phyloP scores from a whole-genome alignment of 2,329 filamentous ascomycete species.

The Aspergillus puulaauensis region DNA sequence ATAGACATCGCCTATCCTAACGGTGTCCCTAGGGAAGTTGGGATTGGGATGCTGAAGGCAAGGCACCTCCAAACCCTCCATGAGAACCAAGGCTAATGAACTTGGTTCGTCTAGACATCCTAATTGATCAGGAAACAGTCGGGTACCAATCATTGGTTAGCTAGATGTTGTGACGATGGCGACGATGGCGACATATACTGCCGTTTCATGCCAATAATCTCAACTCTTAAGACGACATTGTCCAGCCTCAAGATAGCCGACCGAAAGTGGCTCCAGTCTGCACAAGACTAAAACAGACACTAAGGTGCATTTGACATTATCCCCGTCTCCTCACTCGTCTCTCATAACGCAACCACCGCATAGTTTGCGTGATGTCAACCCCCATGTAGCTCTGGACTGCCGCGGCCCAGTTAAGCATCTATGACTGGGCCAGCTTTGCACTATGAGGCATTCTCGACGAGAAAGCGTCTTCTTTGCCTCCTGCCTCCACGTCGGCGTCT shows the following conservation, averaged over 20 bases:
- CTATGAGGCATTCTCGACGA: neutral
- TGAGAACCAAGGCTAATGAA: neutral
- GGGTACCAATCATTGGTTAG: constrained; percentile 10
- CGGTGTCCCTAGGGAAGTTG: neutral
- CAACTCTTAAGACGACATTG: neutral
- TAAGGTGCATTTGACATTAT: neutral
- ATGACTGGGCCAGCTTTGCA: neutral
- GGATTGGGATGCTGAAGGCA: neutral
- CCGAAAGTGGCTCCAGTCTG: neutral
- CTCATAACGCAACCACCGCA: constrained; percentile 23
- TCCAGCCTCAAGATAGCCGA: neutral
- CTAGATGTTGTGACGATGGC: constrained; percentile 17
- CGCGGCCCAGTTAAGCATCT: neutral
- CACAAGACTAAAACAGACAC: neutral
- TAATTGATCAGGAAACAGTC: neutral
- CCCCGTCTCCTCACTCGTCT: constrained; percentile 12
- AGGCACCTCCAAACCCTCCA: neutral
- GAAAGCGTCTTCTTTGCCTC: neutral
- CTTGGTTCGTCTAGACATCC: neutral
- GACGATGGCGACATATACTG: constrained; percentile 17
- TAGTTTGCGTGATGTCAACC: constrained; percentile 21
- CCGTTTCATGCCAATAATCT: constrained; percentile 19
- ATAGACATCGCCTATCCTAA: neutral
- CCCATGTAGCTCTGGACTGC: neutral
- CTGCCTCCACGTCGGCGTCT: neutral